Conservation (phyloP, 805 yeast genomes). For the Candida silvatica region DNA sequence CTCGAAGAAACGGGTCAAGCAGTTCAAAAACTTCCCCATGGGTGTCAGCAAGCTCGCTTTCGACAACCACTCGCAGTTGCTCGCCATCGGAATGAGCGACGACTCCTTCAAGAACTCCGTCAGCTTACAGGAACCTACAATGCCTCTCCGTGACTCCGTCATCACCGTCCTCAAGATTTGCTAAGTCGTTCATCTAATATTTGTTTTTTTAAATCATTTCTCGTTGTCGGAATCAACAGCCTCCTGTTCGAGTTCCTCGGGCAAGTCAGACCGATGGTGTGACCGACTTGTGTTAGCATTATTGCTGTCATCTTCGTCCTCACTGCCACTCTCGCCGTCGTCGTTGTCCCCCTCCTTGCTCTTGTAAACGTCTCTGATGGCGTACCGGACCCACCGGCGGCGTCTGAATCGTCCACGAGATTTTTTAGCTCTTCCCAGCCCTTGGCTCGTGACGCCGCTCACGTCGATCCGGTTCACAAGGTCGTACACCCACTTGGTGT, state of each 20-base stretch:
- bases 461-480: constrained; percentile 15
- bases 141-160: neutral
- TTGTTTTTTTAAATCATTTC: no score
- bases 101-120: constrained; percentile 28
- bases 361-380: constrained; percentile 20
- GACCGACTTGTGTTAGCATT: no score
- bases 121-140: neutral
- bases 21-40: constrained; percentile 14
- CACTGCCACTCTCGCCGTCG: neutral
- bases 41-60: constrained; percentile 13
- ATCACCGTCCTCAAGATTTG: neutral
- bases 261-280: neutral
- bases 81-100: constrained; percentile 35
- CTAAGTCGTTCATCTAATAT: neutral
- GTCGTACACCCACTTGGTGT: constrained; percentile 85
- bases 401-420: constrained; percentile 44
- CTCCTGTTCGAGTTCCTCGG: neutral
- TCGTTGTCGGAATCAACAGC: neutral
- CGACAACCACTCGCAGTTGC: constrained; percentile 6
- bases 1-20: constrained; percentile 20
- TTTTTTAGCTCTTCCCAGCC: constrained; percentile 8
- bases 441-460: constrained; percentile 15
- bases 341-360: constrained; percentile 8
- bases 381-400: constrained; percentile 57
- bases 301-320: neutral